Percentiles rank a stretch among this genome's conserved stretches.
Conservation (phyloP, 345 rosid species). For the Lepidium africanum region DNA sequence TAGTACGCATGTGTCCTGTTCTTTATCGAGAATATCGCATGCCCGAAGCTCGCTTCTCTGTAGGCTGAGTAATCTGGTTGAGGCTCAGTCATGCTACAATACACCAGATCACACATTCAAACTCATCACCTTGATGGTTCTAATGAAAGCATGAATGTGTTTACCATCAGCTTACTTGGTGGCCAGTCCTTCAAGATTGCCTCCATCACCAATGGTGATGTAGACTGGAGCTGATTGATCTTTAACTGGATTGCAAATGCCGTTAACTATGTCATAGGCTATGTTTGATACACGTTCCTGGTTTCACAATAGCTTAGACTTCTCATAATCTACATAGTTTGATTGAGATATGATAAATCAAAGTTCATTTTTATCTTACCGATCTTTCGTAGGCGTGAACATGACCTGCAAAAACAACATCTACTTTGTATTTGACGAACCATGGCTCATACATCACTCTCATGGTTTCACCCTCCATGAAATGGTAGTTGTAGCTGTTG, state of each 20-base stretch:
- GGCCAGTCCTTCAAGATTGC: conserved; percentile 78
- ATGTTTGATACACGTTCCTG: conserved; percentile 84
- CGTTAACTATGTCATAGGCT: conserved; percentile 62
- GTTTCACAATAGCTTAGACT: background rate
- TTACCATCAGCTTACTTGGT: conserved; percentile 40
- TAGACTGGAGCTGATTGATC: conserved; percentile 76
- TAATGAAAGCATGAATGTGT: background rate
- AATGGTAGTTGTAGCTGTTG: conserved; percentile 89
- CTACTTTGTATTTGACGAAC: conserved; percentile 74
- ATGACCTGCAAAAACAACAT: conserved; percentile 83
- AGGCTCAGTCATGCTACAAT: conserved; percentile 73
- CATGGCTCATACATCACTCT: conserved; percentile 83
- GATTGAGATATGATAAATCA: background rate
- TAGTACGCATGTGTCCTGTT: conserved; percentile 76
- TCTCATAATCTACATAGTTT: background rate
- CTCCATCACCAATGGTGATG: conserved; percentile 86
- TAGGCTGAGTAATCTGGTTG: conserved; percentile 88
- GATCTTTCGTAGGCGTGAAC: conserved; percentile 95
- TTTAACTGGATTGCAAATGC: conserved; percentile 43
- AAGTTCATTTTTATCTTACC: conserved; percentile 38
- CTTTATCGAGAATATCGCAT: conserved; percentile 70
- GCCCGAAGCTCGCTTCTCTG: conserved; percentile 91
- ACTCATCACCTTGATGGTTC: background rate
- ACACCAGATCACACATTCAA: background rate
- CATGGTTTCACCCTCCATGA: conserved; percentile 96